Evolutionary conservation across 768 basidiomycete species (phyloP), one percentile per base, ranked within the genome.

Genomic region (Floccularia luteovirens): DNA sequence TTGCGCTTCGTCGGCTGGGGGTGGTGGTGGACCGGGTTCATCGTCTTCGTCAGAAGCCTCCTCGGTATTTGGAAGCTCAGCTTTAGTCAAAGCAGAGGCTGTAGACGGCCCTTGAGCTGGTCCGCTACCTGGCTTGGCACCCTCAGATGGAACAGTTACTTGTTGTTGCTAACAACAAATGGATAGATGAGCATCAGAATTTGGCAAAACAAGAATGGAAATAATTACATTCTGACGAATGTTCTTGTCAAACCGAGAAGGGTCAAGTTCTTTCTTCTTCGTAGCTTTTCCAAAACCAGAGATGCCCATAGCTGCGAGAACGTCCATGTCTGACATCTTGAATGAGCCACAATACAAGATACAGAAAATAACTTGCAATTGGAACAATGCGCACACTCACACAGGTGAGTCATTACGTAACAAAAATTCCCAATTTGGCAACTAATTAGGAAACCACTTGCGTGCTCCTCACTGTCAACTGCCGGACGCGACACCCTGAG

Each of bases 261-360:
- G 79, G 55, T 88, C 82, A 16, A 89, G 70, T 54, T 74, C 62
- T 45, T 70, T 77, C 61, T 79, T 79, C 77, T 73, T 19, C n/a
- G 63, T 53, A 31, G 79, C 60, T 62, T 90, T 91, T 19, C 90
- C 90, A 54, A 92, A 92, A 17, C 84, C 84, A 51, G 77, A 51
- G 42, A 91, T 85, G 4, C 89, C 89, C 82, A 92, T 90, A 8
- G 82, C 76, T 2, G 82, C 78, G 51, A 90, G 72, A 14, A 90
- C 61, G 45, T 89, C 86, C 63, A 71, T 69, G 58, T 80, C 75
- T 19, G 63, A 46, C 67, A 67, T 64, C 36, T 31, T 51, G 35
- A 19, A 28, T n/a, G 12, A 28, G 31, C 14, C 24, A 10, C 14
- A 28, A 17, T 28, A 40, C 25, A 21, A 16, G 22, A n/a, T n/a